A percentile compares a stretch with the other conserved stretches of the same genome.
These are phyloP conservation scores for Fusarium xylarioides DNA, from an alignment of 2,329 filamentous ascomycete genomes.

Conservation along the genomic window DNA sequence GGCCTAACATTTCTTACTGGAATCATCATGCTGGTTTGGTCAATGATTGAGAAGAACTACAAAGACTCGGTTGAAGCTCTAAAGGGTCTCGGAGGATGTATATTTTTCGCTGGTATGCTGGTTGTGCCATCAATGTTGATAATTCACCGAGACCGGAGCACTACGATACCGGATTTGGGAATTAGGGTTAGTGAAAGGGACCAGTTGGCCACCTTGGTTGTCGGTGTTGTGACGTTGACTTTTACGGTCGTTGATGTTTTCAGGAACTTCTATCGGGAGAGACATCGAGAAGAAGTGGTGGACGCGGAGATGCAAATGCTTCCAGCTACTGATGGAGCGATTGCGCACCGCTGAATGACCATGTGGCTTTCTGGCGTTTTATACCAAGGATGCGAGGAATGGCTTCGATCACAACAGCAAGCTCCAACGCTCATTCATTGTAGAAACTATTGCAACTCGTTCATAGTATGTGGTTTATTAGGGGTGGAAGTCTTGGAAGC, in stretches of 20 bases:
- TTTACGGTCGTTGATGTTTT: not conserved
- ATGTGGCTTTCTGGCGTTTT: not conserved
- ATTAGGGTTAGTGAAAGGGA: not conserved
- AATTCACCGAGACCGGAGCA: not conserved
- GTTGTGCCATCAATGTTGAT: not conserved
- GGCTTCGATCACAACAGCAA: not conserved
- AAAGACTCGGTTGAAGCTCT: not conserved
- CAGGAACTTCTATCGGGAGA: not conserved
- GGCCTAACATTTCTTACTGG: not conserved
- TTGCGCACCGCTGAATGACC: not conserved
- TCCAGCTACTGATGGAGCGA: not conserved
- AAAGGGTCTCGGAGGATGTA: not conserved
- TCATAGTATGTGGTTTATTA: not conserved
- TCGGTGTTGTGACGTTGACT: not conserved
- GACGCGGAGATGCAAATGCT: not conserved
- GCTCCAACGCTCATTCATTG: not conserved
- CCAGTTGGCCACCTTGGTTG: conserved; percentile 11
- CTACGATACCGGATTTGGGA: not conserved
- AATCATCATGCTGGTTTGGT: not conserved
- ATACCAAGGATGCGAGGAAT: not conserved
- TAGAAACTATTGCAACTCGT: not conserved
- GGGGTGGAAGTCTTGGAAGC: not conserved
- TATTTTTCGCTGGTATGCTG: not conserved
- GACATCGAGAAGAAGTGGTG: not conserved
- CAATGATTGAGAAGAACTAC: not conserved